These are phyloP conservation scores for Pseudocercospora fijiensis DNA, from an alignment of 2,329 filamentous ascomycete species.

Conservation along the genomic window DNA sequence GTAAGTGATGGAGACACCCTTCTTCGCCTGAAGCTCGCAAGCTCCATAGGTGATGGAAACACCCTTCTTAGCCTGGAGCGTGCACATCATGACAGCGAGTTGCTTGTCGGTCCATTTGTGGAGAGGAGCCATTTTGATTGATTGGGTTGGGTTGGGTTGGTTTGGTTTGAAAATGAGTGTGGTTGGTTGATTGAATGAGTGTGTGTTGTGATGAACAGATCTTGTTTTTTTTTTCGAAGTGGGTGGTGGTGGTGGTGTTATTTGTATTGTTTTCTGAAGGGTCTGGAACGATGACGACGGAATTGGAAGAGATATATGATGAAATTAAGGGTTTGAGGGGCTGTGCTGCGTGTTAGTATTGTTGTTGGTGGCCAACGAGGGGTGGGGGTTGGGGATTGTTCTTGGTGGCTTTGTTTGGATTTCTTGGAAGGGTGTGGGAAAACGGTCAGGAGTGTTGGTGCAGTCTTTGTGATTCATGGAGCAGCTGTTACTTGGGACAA, in stretches of 20 bases:
- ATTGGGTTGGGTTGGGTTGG: not conserved
- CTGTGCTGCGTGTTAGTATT: not conserved
- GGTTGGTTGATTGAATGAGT: not conserved
- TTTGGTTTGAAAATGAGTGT: not conserved
- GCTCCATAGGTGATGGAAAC: not conserved
- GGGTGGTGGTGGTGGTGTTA: not conserved
- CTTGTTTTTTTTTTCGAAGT: too few species aligned
- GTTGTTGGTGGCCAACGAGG: not conserved
- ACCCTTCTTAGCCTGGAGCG: not conserved
- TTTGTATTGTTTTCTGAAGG: not conserved
- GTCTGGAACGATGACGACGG: not conserved
- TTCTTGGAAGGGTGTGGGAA: not conserved
- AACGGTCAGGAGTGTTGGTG: not conserved
- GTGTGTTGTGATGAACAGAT: not conserved
- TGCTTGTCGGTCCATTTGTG: not conserved
- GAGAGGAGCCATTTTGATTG: not conserved
- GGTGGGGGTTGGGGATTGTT: not conserved
- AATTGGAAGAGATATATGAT: not conserved
- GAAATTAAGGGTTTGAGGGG: not conserved
- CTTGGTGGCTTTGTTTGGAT: not conserved
- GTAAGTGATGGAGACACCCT: not conserved
- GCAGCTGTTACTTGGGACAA: not conserved
- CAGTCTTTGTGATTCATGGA: not conserved
- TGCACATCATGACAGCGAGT: not conserved
- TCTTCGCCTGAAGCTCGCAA: not conserved